Evolutionary conservation across 805 yeast species (phyloP), one percentile per base, ranked within the genome.

Genomic region (Pichia californica): DNA sequence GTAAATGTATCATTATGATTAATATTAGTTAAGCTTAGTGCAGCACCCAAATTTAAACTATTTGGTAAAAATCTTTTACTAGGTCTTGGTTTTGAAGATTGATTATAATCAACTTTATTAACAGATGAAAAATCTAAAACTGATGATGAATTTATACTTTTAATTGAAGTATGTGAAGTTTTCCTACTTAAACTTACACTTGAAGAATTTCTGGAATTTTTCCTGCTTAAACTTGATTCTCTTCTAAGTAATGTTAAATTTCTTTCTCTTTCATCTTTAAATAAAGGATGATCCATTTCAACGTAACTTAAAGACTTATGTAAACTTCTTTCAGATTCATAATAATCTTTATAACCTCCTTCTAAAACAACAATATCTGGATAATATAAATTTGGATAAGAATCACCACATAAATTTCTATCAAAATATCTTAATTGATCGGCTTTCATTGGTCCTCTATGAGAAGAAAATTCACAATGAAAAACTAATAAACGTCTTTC

Each of bases 401-500:
- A 70, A 44, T 81, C 79, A 10, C 49, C 49, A 11, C 41, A 31
- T 48, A 77, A 70, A 61, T 89, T 88, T 49, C 99, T 75, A 65
- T 93, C 99, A 53, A 84, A 75, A 47, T 81, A 81, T 48, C 99
- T 70, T 44, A 93, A 71, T 59, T 88, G 88, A 42, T 79, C 70
- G 1, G 98, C 98, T 83, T 93, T 78, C 38, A 83, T 68, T 5
- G 99, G 99, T n/a, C 98, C 96, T 46, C 99, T 72, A 58, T 83
- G 87, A 6, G 94, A 78, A 31, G 94, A 83, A 61, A 88, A 91
- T 64, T 93, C 99, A 65, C 99, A 93, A 63, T 93, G 97, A 68
- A 93, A 91, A 10, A 93, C 71, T 7, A 91, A 61, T 43, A 93
- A 66, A 18, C 69, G 70, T 16, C 67, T 70, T 32, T 47, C 33